Conservation (phyloP, 805 yeast genomes). For the Candida golubevii region DNA sequence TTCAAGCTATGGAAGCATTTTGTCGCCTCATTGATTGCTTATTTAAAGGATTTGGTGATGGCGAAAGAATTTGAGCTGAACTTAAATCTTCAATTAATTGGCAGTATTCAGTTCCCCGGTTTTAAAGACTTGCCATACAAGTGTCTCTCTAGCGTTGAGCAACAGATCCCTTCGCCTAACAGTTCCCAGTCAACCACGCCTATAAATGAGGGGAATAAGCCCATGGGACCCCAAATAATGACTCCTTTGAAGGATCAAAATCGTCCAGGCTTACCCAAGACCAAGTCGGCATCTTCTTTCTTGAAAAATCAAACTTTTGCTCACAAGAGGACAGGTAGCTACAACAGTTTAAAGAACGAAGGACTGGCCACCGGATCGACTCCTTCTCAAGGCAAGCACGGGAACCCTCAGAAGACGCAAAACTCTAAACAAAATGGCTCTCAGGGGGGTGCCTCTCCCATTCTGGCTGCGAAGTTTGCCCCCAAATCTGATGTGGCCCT, state of each 20-base stretch:
- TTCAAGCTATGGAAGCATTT: constrained; percentile 41
- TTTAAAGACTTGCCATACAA: constrained; percentile 39
- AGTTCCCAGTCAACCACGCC: constrained; percentile 12
- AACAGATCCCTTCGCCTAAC: constrained; percentile 11
- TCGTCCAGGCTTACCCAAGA: constrained; percentile 23
- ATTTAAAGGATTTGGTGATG: constrained; percentile 41
- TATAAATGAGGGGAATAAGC: constrained; percentile 11
- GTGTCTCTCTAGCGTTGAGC: constrained; percentile 13
- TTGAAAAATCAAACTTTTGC: constrained; percentile 20
- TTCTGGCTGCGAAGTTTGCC: constrained; percentile 15
- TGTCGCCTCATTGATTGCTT: constrained; percentile 33
- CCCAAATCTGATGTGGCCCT: constrained; percentile 19
- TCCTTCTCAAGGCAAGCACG: constrained; percentile 1
- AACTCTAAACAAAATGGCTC: background rate
- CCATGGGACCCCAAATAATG: constrained; percentile 3
- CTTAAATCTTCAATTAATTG: constrained; percentile 34
- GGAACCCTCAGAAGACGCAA: constrained; percentile 1
- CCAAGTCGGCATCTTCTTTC: constrained; percentile 23
- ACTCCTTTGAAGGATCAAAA: constrained; percentile 9
- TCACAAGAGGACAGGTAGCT: constrained; percentile 17
- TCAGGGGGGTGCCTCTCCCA: constrained; percentile 3
- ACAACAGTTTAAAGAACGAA: constrained; percentile 11
- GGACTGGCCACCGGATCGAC: background rate
- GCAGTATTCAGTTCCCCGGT: constrained; percentile 38
- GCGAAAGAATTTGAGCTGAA: constrained; percentile 42